A percentile compares a stretch with the other conserved stretches of the same genome.
Conservation (phyloP, 2,329 filamentous ascomycete genomes). For the Ceratocystis colombiana region DNA sequence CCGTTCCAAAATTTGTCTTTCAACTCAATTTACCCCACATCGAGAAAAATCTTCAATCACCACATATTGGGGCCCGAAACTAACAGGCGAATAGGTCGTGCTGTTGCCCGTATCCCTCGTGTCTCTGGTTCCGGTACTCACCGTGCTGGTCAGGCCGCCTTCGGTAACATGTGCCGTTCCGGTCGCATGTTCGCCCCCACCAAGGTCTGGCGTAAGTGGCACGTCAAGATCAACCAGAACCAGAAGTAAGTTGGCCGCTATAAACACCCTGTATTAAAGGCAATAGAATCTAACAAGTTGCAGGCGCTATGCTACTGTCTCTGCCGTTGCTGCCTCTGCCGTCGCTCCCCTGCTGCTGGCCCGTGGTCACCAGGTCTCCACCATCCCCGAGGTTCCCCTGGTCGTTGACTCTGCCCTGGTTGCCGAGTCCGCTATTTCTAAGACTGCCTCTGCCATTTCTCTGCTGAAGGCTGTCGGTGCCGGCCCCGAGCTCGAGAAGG, state of each 20-base stretch:
- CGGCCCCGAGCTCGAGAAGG: slow-evolving; percentile 84
- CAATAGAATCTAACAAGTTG: slow-evolving; percentile 29
- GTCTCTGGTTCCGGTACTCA: slow-evolving; percentile 99
- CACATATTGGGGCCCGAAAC: slow-evolving; percentile 3
- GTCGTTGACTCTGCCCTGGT: slow-evolving; percentile 89
- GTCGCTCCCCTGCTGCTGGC: slow-evolving; percentile 90
- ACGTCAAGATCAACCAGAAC: slow-evolving; percentile 98
- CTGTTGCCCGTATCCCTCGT: slow-evolving; percentile 99
- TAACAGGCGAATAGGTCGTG: slow-evolving; percentile 59
- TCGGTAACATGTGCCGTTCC: slow-evolving; percentile 99
- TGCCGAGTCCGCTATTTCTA: slow-evolving; percentile 65
- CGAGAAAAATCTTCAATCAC: slow-evolving; percentile 15
- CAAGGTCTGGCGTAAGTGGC: slow-evolving; percentile 99
- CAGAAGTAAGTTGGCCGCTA: slow-evolving; percentile 61
- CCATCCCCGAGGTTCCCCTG: slow-evolving; percentile 90
- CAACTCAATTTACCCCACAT: slow-evolving; percentile 1
- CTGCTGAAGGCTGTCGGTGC: slow-evolving; percentile 90
- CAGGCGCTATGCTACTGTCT: slow-evolving; percentile 94
- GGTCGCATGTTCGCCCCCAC: slow-evolving; percentile 99
- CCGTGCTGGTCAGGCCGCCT: slow-evolving; percentile 98
- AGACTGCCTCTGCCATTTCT: slow-evolving; percentile 76
- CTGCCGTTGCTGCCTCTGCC: slow-evolving; percentile 91
- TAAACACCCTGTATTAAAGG: background rate
- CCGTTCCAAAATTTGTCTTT: background rate
- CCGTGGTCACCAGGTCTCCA: slow-evolving; percentile 90